Percentiles rank a stretch among this genome's conserved stretches.
phyloP scores from a whole-genome alignment of 2,329 filamentous ascomycete species.

The Coniochaeta pulveracea region DNA sequence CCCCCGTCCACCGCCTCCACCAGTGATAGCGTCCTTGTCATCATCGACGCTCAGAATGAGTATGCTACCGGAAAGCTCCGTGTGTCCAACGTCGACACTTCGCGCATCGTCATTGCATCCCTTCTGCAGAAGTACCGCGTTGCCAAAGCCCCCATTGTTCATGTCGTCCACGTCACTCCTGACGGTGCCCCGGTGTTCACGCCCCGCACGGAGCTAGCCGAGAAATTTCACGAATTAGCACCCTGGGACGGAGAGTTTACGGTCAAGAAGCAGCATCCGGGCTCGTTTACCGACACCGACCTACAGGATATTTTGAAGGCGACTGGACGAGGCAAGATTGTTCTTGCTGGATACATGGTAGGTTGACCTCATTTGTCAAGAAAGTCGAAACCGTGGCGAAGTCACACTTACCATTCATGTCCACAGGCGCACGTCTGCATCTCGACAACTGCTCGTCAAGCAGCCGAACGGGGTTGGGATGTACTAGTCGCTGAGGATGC shows the following conservation, averaged over 20 bases:
- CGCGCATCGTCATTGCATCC: constrained; percentile 42
- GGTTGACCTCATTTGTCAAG: constrained; percentile 21
- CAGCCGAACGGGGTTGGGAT: constrained; percentile 49
- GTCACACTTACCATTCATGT: background rate
- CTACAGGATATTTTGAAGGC: constrained; percentile 42
- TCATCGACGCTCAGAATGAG: constrained; percentile 64
- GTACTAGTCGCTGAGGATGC: constrained; percentile 49
- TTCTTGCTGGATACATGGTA: constrained; percentile 49
- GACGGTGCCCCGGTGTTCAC: constrained; percentile 57
- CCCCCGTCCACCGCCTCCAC: constrained; percentile 42
- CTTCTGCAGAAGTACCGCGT: constrained; percentile 51
- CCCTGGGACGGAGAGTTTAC: constrained; percentile 43
- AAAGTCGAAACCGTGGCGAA: background rate
- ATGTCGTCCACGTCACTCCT: constrained; percentile 48
- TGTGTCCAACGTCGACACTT: constrained; percentile 38
- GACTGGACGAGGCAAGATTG: constrained; percentile 42
- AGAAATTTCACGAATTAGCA: constrained; percentile 48
- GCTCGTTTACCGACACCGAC: constrained; percentile 48
- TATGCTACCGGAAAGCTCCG: constrained; percentile 48
- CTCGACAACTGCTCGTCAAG: constrained; percentile 52
- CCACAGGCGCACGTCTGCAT: constrained; percentile 52
- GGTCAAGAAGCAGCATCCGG: constrained; percentile 45
- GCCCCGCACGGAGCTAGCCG: constrained; percentile 43
- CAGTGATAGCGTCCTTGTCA: constrained; percentile 48
- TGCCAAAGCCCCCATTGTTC: constrained; percentile 38